Percentiles rank a stretch among this genome's conserved stretches.
Conservation (phyloP, 148 eudicot species). For the Rhododendron ovatum region DNA sequence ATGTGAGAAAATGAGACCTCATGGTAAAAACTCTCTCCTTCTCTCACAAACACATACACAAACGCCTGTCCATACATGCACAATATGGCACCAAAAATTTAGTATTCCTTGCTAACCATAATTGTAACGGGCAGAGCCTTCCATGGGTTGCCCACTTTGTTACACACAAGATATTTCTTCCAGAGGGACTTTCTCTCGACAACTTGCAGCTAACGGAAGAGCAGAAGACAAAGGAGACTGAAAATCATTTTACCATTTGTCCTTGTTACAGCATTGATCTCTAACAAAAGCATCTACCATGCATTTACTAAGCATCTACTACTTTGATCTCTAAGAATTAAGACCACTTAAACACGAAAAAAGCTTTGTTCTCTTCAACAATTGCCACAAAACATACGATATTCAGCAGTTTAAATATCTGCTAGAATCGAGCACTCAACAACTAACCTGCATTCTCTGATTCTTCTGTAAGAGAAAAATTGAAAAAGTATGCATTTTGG, state of each 20-base stretch:
- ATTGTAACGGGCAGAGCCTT: neutral
- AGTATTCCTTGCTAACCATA: neutral
- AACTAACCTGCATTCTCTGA: neutral
- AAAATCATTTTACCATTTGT: neutral
- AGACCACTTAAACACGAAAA: neutral
- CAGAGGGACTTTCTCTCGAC: neutral
- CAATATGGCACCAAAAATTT: neutral
- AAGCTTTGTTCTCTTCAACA: neutral
- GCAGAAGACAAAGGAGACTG: neutral
- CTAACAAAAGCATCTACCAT: neutral
- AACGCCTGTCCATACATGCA: neutral
- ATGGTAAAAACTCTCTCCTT: neutral
- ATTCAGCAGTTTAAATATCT: neutral
- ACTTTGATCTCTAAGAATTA: neutral
- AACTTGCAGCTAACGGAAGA: neutral
- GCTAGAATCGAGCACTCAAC: neutral
- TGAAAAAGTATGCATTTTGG: neutral
- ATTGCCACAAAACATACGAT: neutral
- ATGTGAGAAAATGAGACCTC: neutral
- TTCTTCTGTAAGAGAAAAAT: neutral
- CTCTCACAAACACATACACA: neutral
- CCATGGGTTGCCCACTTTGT: neutral
- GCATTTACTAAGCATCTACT: neutral
- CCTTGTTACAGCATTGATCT: neutral
- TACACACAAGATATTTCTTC: neutral